These are phyloP conservation scores for Stephania japonica DNA, from an alignment of 164 flowering plant species.

Conservation along the genomic window DNA sequence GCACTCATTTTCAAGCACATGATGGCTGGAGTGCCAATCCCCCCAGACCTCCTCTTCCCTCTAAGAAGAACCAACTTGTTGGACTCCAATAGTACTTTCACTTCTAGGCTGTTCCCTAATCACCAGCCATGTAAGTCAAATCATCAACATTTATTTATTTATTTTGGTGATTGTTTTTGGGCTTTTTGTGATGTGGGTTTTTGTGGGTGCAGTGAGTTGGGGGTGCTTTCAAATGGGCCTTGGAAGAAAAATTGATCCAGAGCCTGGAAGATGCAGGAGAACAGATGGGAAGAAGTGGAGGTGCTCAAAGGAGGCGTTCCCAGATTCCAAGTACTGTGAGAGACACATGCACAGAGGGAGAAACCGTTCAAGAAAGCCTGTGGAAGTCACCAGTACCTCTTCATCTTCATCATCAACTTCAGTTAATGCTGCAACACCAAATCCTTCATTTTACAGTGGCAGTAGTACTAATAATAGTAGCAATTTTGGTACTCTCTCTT, in stretches of 20 bases:
- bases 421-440: neutral
- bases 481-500: conserved; percentile 1
- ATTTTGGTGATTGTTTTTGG: neutral
- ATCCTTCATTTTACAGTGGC: conserved; percentile 20
- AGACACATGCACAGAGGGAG: conserved; percentile 93
- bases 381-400: conserved; percentile 37
- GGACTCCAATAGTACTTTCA: conserved; percentile 20
- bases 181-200: conserved; percentile 3
- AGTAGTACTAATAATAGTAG: conserved; percentile 5
- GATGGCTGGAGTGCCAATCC: conserved; percentile 62
- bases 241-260: conserved; percentile 77
- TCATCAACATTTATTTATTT: neutral
- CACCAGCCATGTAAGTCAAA: conserved; percentile 41
- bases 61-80: conserved; percentile 38
- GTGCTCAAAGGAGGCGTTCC: conserved; percentile 78
- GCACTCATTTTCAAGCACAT: conserved; percentile 75
- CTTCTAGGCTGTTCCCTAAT: conserved; percentile 37
- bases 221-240: conserved; percentile 59
- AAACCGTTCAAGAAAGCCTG: conserved; percentile 98
- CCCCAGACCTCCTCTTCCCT: conserved; percentile 66
- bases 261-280: conserved; percentile 89
- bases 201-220: conserved; percentile 58
- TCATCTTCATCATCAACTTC: conserved; percentile 8
- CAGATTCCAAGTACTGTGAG: conserved; percentile 86
- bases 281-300: conserved; percentile 96